Base-by-base conservation (phyloP, 495 filamentous ascomycete species). In the Annulohypoxylon moriforme region DNA sequence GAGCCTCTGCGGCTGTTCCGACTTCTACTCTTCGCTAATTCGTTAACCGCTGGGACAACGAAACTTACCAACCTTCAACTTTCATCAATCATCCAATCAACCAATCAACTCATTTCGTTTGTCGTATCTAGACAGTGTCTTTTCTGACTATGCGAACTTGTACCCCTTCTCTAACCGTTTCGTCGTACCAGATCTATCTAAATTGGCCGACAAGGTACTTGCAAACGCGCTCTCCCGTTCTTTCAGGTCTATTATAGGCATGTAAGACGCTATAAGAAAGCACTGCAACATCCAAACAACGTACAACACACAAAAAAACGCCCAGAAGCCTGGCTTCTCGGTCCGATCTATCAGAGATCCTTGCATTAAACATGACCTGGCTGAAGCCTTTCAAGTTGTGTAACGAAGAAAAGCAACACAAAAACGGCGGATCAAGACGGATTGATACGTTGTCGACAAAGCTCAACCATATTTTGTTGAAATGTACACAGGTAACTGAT, bases 331-430 rank as follows among this genome's bases (percentile, higher is more conserved):
- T 72, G 69, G 69, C 69, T 72, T 60, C 69, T 72, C 69, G 69
- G 69, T 68, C 69, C 69, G 69, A 72, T 72, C 69, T 72, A 68
- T 68, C 69, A 72, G 60, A 60, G 46, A 72, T 64, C 69, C 69
- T 64, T 72, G 69, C 52, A 60, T 68, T 60, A 0, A 60, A 33
- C 27, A 34, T 53, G 10, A 52, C 20, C 55, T 64, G 47, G 27
- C 47, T 57, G 40, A 25, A 38, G 68, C 56, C 27, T 68, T 10
- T 25, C 13, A 34, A 9, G 64, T 38, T 68, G 60, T 72, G 64
- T 61, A 68, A 72, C 64, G 29, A 46, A 16, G 42, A 25, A 64
- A 67, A 68, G 53, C 59, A 47, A 68, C 52, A 44, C 29, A 52
- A 49, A 36, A 63, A 65, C 50, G 40, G 31, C 58, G 31, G 44